Base-by-base conservation (phyloP, 805 yeast genomes). In the Yarrowia bubula region DNA sequence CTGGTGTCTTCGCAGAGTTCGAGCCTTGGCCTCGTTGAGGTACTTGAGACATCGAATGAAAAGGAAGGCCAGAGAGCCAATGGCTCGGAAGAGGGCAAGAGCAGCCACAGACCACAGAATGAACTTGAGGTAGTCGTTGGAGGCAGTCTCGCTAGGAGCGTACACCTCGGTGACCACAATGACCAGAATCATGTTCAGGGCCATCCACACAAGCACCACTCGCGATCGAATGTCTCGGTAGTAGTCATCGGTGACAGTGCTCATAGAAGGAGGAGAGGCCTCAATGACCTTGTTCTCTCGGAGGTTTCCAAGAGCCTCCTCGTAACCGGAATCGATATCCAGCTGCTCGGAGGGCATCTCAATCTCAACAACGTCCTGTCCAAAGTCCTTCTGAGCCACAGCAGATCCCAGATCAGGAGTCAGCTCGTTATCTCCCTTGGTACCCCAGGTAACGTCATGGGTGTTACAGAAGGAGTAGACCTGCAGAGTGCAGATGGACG, bases 381-480 rank as follows among this genome's bases (percentile, higher is more conserved):
- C 96, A 66, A 88, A 83, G 64, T 88, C 95, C 67, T 87, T 87
- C 72, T 89, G 87, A 68, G 90, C 88, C 35, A 89, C 89, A 58
- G 96, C 96, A 50, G 89, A 87, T 55, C 96, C 92, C 41, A 87
- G 79, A 67, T 84, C 88, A 68, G 84, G 84, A 17, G 85, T 83
- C 51, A 85, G 88, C 67, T 83, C 84, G 68, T 87, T 89, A 67
- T 92, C 97, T 70, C 99, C 99, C 75, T 93, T 93, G 1, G 99
- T 93, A 77, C 99, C 99, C 99, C 99, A 93, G 0, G 97, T 89
- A 60, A 95, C 97, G 80, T 93, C 99, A 77, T 93, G 98, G 2
- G 98, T 93, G 75, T 93, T 93, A 79, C 99, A 93, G 77, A 93
- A 92, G 1, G 99, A 98, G 78, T 92, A 93, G 66, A 95, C 92